Evolutionary conservation across 129 eudicot genomes (phyloP).

Genomic region (Escallonia rubra): DNA sequence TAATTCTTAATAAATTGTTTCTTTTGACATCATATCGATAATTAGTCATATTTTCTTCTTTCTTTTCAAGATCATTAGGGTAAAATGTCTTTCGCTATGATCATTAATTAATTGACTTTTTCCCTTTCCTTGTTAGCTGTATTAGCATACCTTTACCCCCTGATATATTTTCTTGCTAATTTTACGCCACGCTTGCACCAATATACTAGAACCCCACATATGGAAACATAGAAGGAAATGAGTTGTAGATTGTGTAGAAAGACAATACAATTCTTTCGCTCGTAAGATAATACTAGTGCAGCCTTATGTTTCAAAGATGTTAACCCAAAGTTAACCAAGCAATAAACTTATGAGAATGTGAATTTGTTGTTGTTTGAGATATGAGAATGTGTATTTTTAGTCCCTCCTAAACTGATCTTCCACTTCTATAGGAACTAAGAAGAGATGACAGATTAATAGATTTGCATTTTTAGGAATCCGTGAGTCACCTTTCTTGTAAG

Average conservation of each 20-base stretch:
- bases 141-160: constrained; percentile 15
- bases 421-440: too few relatives aligned
- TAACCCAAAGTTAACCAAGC: background rate
- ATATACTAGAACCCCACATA: constrained; percentile 24
- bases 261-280: constrained; percentile 11
- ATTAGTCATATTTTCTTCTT: too few relatives aligned
- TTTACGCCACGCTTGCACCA: constrained; percentile 13
- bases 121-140: constrained; percentile 10
- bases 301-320: constrained; percentile 16
- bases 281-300: constrained; percentile 35
- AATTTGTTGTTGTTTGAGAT: too few relatives aligned
- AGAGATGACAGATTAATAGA: too few relatives aligned
- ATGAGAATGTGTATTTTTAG: too few relatives aligned
- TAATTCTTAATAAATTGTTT: too few relatives aligned
- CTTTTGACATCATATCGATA: too few relatives aligned
- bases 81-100: constrained; percentile 83
- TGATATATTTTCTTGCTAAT: constrained; percentile 26
- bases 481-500: too few relatives aligned
- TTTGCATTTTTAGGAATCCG: too few relatives aligned
- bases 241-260: constrained; percentile 25
- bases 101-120: constrained; percentile 27
- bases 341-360: too few relatives aligned
- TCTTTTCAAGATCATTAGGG: constrained; percentile 13
- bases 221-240: constrained; percentile 31
- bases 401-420: too few relatives aligned